Base-by-base conservation (phyloP, 805 yeast species). In the Yamadazyma akitaensis region DNA sequence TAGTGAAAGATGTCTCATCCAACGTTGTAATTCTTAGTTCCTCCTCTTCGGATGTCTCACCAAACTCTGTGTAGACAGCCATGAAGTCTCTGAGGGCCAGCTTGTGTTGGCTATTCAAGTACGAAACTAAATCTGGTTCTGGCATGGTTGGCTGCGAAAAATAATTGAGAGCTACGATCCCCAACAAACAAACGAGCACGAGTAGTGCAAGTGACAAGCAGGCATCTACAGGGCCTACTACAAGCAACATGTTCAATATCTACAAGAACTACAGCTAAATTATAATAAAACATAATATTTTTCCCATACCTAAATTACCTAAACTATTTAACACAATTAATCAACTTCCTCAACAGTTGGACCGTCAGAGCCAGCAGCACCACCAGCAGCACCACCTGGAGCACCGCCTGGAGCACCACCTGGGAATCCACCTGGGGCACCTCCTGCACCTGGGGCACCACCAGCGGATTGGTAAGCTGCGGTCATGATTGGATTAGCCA, bases 91-190 rank as follows among this genome's bases (percentile, higher is more conserved):
- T 79, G 26, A 90, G 68, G 11, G 91, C 80, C 58, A 85, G 68
- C 45, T 68, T 73, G 64, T 88, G 96, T 68, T 82, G 87, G 50
- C 73, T 74, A 72, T 88, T 89, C 96, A 89, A 86, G 63, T 88
- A 21, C 5, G 37, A n/a, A 14, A 28, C 9, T 13, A 28, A 28
- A 13, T 28, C n/a, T 21, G 24, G 6, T 11, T 11, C 32, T 5
- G 10, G 3, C 32, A 28, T 28, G n/a, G 9, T 11, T 13, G 32
- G 32, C 9, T 28, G 32, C 12, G 32, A 28, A 28, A 28, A 11
- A 28, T 13, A 11, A 28, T 13, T n/a, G n/a, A n/a, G n/a, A n/a
- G n/a, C n/a, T n/a, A n/a, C n/a, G n/a, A n/a, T n/a, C n/a, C n/a
- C n/a, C n/a, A n/a, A n/a, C n/a, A n/a, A n/a, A n/a, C 5, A 13